A percentile compares a stretch with the other conserved stretches of the same genome.
Conservation (phyloP, 495 filamentous ascomycete genomes). For the Penicillium paradoxum region DNA sequence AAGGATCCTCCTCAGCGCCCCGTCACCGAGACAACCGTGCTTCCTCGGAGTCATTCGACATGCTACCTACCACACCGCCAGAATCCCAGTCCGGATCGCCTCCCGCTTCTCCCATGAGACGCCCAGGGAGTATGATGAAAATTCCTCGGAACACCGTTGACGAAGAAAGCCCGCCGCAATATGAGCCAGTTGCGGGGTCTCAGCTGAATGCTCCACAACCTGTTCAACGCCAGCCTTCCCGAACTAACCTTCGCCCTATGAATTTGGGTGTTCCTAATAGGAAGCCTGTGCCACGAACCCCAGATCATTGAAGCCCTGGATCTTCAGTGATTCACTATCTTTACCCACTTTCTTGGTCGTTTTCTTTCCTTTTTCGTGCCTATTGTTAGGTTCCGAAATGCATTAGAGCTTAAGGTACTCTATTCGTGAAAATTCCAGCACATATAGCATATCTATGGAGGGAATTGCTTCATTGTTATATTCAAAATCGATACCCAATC, state of each 20-base stretch:
- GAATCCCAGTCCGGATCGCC: conserved; percentile 38
- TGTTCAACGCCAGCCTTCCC: conserved; percentile 18
- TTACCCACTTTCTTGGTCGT: not conserved
- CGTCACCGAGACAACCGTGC: conserved; percentile 26
- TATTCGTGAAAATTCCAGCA: not conserved
- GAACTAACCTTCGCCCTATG: conserved; percentile 27
- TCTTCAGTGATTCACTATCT: not conserved
- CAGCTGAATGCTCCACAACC: conserved; percentile 11
- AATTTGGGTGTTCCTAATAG: conserved; percentile 39
- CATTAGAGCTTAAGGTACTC: not conserved
- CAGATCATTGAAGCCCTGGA: not conserved
- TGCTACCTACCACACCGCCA: conserved; percentile 42
- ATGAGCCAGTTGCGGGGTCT: conserved; percentile 28
- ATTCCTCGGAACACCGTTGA: conserved; percentile 24
- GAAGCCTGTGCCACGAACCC: conserved; percentile 39
- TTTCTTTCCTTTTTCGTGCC: too few relatives aligned
- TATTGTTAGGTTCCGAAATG: not conserved
- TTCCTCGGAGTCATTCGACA: conserved; percentile 45
- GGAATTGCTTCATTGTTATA: not conserved
- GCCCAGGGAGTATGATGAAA: conserved; percentile 38
- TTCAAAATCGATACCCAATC: conserved; percentile 4
- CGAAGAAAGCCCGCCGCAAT: conserved; percentile 39
- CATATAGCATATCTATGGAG: not conserved
- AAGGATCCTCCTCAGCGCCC: conserved; percentile 16
- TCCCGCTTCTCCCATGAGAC: conserved; percentile 30